Conservation (phyloP, 2,329 filamentous ascomycete genomes). For the Rhinocladiella similis region DNA sequence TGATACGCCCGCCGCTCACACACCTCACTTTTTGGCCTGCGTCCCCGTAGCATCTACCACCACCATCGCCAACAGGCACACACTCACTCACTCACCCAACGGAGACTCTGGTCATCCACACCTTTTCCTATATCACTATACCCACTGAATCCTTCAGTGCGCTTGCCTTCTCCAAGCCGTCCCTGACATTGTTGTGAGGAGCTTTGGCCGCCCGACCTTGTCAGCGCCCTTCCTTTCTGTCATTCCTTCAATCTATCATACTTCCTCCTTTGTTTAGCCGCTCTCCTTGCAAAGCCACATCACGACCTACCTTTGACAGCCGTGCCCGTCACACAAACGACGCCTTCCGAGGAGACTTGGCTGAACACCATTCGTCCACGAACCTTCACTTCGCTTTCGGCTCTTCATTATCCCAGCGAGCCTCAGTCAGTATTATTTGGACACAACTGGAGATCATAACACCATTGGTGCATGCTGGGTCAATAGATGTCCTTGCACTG, state of each 20-base stretch:
- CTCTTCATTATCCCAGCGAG: not conserved
- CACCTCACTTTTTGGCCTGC: slow-evolving; percentile 1
- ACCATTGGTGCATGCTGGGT: not conserved
- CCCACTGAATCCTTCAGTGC: not conserved
- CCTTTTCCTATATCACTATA: slow-evolving; percentile 10
- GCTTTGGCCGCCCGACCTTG: slow-evolving; percentile 7
- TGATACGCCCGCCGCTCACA: not conserved
- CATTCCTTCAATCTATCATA: slow-evolving; percentile 16
- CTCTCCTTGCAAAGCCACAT: slow-evolving; percentile 15
- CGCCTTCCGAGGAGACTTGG: slow-evolving; percentile 8
- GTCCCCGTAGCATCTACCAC: not conserved
- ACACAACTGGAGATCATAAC: not conserved
- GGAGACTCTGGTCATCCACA: not conserved
- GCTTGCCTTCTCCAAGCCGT: slow-evolving; percentile 3
- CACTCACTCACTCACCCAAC: not conserved
- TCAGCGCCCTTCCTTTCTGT: slow-evolving; percentile 12
- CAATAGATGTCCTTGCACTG: too few relatives aligned
- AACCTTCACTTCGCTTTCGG: not conserved
- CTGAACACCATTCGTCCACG: slow-evolving; percentile 3
- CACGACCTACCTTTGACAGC: slow-evolving; percentile 12
- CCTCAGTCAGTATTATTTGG: not conserved
- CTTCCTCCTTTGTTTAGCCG: slow-evolving; percentile 21
- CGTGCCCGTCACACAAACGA: slow-evolving; percentile 18
- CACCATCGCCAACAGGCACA: not conserved
- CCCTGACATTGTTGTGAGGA: slow-evolving; percentile 1